These are phyloP conservation scores for Peronospora tabacina DNA, from an alignment of 352 stramenopile species.

Conservation along the genomic window DNA sequence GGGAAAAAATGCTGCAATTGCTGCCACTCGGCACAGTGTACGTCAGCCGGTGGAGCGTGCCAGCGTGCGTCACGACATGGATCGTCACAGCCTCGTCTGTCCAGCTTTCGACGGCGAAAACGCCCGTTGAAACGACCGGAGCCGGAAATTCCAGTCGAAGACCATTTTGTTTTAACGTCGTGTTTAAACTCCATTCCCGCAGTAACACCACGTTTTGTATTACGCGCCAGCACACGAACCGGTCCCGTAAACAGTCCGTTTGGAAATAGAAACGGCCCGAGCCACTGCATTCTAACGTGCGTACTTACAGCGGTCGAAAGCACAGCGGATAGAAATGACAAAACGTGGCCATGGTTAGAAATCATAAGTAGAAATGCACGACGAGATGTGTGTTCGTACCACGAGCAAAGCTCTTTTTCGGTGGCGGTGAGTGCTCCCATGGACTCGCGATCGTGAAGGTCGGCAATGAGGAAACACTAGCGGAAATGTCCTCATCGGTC, in stretches of 20 bases:
- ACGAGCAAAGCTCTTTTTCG: slow-evolving; percentile 42
- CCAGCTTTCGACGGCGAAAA: slow-evolving; percentile 58
- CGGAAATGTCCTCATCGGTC: slow-evolving; percentile 34
- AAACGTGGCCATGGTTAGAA: slow-evolving; percentile 12
- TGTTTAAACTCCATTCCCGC: slow-evolving; percentile 67
- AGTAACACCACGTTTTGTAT: slow-evolving; percentile 67
- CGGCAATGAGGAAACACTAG: slow-evolving; percentile 12
- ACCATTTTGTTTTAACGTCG: slow-evolving; percentile 45
- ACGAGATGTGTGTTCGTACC: slow-evolving; percentile 15
- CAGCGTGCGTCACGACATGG: slow-evolving; percentile 58
- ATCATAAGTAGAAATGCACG: not conserved
- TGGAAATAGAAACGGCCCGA: slow-evolving; percentile 72
- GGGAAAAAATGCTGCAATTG: slow-evolving; percentile 48
- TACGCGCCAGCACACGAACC: slow-evolving; percentile 68
- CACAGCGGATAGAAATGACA: not conserved
- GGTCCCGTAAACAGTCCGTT: slow-evolving; percentile 53
- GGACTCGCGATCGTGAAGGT: slow-evolving; percentile 34
- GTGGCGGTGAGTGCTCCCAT: slow-evolving; percentile 30
- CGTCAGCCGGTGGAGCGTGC: slow-evolving; percentile 58
- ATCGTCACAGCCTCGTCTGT: slow-evolving; percentile 45
- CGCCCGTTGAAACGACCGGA: slow-evolving; percentile 45
- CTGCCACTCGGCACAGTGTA: slow-evolving; percentile 34
- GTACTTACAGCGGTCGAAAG: slow-evolving; percentile 41
- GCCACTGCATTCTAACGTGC: slow-evolving; percentile 53
- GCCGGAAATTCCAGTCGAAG: slow-evolving; percentile 52